These are phyloP conservation scores for Pseudozyma sp. DNA, from an alignment of 1,284 basidiomycete species.

Conservation along the genomic window DNA sequence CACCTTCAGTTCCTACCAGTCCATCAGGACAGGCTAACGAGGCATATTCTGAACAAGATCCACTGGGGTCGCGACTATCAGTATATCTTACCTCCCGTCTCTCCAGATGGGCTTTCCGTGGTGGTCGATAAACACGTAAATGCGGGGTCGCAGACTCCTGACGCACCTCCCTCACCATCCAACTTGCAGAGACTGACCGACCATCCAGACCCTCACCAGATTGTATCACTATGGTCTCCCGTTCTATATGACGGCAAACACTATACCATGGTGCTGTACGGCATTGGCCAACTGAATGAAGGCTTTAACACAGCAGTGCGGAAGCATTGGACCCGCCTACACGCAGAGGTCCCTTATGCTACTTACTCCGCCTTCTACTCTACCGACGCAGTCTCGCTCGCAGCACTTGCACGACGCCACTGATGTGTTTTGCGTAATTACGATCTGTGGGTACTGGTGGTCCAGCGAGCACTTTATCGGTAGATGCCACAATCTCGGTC, in stretches of 20 bases:
- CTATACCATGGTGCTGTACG: constrained; percentile 18
- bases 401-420: too few species aligned
- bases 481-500: too few species aligned
- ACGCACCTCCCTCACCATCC: background rate
- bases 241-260: background rate
- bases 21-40: background rate
- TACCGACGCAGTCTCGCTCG: background rate
- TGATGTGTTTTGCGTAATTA: too few species aligned
- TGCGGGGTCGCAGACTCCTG: too few species aligned
- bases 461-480: too few species aligned
- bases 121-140: background rate
- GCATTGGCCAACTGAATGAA: constrained; percentile 12
- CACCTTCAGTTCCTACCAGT: constrained; percentile 8
- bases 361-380: background rate
- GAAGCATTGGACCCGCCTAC: background rate
- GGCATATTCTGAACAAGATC: background rate
- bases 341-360: background rate
- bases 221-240: constrained; percentile 28
- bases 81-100: background rate
- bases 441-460: too few species aligned
- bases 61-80: background rate
- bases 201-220: background rate
- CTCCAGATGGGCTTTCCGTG: background rate
- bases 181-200: background rate
- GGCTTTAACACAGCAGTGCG: background rate